A percentile compares a stretch with the other conserved stretches of the same genome.
Evolutionary conservation across 768 basidiomycete genomes (phyloP).

Genomic region (Pleurotus platypus): DNA sequence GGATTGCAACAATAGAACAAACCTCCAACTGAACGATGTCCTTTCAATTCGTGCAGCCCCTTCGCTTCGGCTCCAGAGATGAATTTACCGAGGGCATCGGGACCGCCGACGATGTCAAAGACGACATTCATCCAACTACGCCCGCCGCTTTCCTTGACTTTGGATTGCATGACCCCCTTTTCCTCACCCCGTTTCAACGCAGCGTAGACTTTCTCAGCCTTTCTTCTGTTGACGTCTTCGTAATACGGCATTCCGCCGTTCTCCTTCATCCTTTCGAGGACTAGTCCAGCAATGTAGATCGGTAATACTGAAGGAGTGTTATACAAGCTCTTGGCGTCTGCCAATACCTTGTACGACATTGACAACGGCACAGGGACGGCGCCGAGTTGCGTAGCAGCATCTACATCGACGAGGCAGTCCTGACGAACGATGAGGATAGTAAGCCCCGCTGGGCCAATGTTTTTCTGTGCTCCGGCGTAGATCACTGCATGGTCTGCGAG

Average conservation of each 20-base stretch:
- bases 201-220: conserved; percentile 75
- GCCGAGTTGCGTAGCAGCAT: conserved; percentile 71
- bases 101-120: conserved; percentile 66
- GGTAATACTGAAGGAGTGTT: conserved; percentile 93
- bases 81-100: conserved; percentile 73
- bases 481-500: conserved; percentile 90
- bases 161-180: conserved; percentile 64
- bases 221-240: conserved; percentile 62
- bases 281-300: conserved; percentile 87
- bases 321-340: conserved; percentile 73
- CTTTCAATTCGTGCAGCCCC: conserved; percentile 86
- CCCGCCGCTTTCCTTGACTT: conserved; percentile 70
- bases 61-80: conserved; percentile 73
- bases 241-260: conserved; percentile 67
- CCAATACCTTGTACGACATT: conserved; percentile 80
- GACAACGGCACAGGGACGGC: conserved; percentile 73
- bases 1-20: conserved; percentile 5
- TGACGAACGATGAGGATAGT: conserved; percentile 94
- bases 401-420: conserved; percentile 89
- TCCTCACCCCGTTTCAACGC: conserved; percentile 68
- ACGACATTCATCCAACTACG: conserved; percentile 94
- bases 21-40: conserved; percentile 79
- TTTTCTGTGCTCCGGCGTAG: conserved; percentile 98
- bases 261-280: conserved; percentile 65
- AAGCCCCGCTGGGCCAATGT: conserved; percentile 91